Percentiles rank a stretch among this genome's conserved stretches.
Evolutionary conservation across 2,329 filamentous ascomycete species (phyloP).

Genomic region (Chrysoporthe cubensis): DNA sequence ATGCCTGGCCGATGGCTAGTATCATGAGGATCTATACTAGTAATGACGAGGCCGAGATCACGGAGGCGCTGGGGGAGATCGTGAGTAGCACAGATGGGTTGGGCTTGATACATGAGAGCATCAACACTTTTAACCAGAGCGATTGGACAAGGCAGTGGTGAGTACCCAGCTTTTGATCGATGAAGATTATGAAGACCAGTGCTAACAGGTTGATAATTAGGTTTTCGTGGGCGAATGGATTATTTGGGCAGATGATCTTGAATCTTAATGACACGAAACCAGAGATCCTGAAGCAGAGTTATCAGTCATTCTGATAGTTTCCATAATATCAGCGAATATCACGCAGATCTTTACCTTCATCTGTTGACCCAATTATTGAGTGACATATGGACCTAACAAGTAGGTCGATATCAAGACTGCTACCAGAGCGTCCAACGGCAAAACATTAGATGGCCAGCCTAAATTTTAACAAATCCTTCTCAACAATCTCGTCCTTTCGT

Average conservation of each 20-base stretch:
- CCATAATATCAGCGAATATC: background rate
- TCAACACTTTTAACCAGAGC: constrained; percentile 65
- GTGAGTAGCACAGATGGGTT: constrained; percentile 73
- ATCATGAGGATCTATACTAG: constrained; percentile 80
- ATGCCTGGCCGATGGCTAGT: constrained; percentile 87
- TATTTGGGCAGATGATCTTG: constrained; percentile 82
- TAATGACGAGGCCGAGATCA: constrained; percentile 76
- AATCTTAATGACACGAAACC: constrained; percentile 75
- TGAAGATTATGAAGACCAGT: background rate
- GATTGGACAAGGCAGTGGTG: constrained; percentile 51
- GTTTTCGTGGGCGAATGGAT: constrained; percentile 90
- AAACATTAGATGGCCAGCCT: constrained; percentile 11
- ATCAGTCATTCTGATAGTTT: constrained; percentile 35
- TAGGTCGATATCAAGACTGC: background rate
- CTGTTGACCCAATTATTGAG: background rate
- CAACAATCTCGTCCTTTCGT: constrained; percentile 47
- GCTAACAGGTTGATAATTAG: constrained; percentile 49
- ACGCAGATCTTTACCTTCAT: too few species aligned
- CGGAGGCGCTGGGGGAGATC: constrained; percentile 61
- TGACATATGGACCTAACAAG: background rate
- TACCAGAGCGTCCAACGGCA: background rate
- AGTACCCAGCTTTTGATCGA: constrained; percentile 10
- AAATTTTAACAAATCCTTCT: constrained; percentile 32
- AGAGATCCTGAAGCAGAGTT: constrained; percentile 46
- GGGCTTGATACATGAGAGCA: constrained; percentile 80